These are phyloP conservation scores for Elongisporangium undulatum DNA, from an alignment of 352 stramenopile species.

Conservation along the genomic window DNA sequence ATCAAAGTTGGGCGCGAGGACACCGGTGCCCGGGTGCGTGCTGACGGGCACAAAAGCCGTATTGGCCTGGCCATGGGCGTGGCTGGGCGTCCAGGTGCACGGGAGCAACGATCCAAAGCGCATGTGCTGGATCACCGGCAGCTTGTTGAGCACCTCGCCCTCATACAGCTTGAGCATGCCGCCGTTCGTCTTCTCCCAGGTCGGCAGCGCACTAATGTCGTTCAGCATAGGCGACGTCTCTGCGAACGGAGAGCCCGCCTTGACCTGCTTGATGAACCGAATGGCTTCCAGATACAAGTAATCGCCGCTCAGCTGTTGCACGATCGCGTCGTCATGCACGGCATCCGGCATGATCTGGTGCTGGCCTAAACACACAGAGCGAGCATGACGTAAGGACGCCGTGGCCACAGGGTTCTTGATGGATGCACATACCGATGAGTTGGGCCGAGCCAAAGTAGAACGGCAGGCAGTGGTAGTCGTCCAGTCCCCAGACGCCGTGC, in stretches of 20 bases:
- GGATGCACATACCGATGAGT: conserved; percentile 55
- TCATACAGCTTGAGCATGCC: conserved; percentile 90
- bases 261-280: conserved; percentile 90
- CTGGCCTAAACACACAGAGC: conserved; percentile 33
- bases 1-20: conserved; percentile 69
- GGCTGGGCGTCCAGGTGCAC: conserved; percentile 72
- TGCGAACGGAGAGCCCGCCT: conserved; percentile 88
- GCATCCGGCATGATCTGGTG: conserved; percentile 59
- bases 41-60: conserved; percentile 47
- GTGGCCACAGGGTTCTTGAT: neutral
- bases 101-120: conserved; percentile 94
- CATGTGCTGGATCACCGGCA: conserved; percentile 98
- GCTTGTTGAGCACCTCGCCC: conserved; percentile 97
- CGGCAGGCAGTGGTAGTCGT: conserved; percentile 98
- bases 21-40: conserved; percentile 49
- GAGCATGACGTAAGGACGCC: neutral
- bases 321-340: conserved; percentile 69
- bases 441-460: conserved; percentile 98
- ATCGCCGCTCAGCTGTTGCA: conserved; percentile 57
- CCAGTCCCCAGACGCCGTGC: conserved; percentile 98
- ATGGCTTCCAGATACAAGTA: conserved; percentile 94
- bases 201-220: conserved; percentile 85
- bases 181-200: conserved; percentile 91
- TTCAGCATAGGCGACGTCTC: conserved; percentile 94
- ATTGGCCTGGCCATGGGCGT: conserved; percentile 35